phyloP scores from a whole-genome alignment of 495 filamentous ascomycete genomes.

The Aspergillus sclerotioniger region DNA sequence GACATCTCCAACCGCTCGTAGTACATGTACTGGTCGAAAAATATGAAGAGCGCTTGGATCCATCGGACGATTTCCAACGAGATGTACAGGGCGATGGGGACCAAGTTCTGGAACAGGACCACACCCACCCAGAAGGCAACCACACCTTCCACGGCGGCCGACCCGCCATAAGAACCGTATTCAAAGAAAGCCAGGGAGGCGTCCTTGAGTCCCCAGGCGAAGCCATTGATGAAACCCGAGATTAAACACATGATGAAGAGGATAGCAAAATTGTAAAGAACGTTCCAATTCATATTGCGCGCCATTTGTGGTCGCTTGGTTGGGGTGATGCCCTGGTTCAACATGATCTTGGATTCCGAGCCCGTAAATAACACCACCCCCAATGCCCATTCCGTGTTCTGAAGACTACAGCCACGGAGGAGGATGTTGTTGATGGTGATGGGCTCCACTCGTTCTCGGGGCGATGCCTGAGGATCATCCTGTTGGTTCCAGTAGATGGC shows the following conservation, averaged over 20 bases:
- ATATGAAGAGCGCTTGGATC: constrained; percentile 93
- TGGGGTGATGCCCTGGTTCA: constrained; percentile 91
- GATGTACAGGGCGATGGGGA: constrained; percentile 95
- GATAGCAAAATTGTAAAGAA: constrained; percentile 90
- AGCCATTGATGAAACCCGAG: constrained; percentile 76
- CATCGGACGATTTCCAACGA: constrained; percentile 91
- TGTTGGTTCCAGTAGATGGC: constrained; percentile 80
- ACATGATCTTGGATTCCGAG: constrained; percentile 96
- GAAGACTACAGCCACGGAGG: constrained; percentile 82
- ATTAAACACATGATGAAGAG: constrained; percentile 85
- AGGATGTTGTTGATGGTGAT: constrained; percentile 91
- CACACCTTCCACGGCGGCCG: constrained; percentile 73
- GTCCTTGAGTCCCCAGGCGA: constrained; percentile 69
- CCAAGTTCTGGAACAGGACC: constrained; percentile 94
- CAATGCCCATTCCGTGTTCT: constrained; percentile 92
- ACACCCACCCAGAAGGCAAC: constrained; percentile 91
- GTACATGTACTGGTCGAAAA: constrained; percentile 89
- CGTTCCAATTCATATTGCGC: constrained; percentile 90
- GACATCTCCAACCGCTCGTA: constrained; percentile 88
- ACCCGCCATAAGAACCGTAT: constrained; percentile 78
- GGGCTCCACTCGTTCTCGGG: constrained; percentile 77
- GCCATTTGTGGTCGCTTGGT: constrained; percentile 87
- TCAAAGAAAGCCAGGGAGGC: constrained; percentile 80
- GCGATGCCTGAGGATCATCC: constrained; percentile 54
- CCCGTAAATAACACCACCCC: constrained; percentile 93